phyloP scores from a whole-genome alignment of 1,284 basidiomycete species.

The Prillingera fragicola region DNA sequence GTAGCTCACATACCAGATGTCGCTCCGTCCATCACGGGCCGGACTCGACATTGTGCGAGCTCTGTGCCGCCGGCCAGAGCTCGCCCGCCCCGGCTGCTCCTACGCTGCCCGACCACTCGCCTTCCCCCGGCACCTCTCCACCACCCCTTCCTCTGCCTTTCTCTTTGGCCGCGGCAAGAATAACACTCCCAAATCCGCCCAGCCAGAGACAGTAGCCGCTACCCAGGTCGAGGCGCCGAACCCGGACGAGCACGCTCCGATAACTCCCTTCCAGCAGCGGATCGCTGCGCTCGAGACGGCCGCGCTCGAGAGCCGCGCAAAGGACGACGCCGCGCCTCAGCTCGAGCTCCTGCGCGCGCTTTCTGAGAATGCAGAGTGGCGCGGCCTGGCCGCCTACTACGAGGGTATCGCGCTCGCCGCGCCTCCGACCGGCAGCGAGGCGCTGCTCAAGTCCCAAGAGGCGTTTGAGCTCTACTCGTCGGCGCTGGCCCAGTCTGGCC shows the following conservation, averaged over 20 bases:
- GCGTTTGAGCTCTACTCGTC: slow-evolving; percentile 35
- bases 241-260: too few relatives aligned
- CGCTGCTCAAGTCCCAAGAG: slow-evolving; percentile 30
- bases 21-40: slow-evolving; percentile 13
- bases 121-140: neutral
- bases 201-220: neutral
- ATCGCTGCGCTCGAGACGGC: slow-evolving; percentile 41
- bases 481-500: slow-evolving; percentile 26
- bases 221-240: neutral
- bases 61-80: slow-evolving; percentile 4
- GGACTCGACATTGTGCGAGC: slow-evolving; percentile 12
- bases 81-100: too few relatives aligned
- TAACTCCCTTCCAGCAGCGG: slow-evolving; percentile 35
- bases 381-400: slow-evolving; percentile 36
- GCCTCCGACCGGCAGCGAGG: slow-evolving; percentile 15
- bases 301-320: slow-evolving; percentile 22
- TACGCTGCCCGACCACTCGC: neutral
- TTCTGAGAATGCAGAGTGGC: slow-evolving; percentile 28
- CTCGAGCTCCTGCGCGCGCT: slow-evolving; percentile 34
- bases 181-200: neutral
- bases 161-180: neutral
- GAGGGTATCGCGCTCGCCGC: slow-evolving; percentile 31
- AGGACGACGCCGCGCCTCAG: slow-evolving; percentile 23
- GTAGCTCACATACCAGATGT: slow-evolving; percentile 7
- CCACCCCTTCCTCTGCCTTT: neutral